Evolutionary conservation across 192 early-diverging fungal species (phyloP).

Genomic region (Coemansia sp.): DNA sequence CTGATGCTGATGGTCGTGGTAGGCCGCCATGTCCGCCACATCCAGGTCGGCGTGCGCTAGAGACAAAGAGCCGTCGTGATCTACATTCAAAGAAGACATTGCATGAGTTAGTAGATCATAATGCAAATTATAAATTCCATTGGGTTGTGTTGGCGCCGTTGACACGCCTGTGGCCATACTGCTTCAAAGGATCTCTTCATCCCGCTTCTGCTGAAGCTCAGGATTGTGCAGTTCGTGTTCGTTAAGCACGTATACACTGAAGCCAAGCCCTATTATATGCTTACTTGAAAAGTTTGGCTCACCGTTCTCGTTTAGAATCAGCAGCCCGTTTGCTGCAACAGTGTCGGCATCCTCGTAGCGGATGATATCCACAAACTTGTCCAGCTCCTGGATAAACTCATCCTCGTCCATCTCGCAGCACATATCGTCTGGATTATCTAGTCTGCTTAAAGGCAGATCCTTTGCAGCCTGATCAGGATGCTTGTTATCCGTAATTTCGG

Average conservation of each 20-base stretch:
- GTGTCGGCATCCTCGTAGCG: slow-evolving; percentile 48
- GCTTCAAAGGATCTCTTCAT: not conserved
- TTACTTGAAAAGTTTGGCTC: slow-evolving; percentile 10
- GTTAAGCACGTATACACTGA: not conserved
- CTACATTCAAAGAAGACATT: not conserved
- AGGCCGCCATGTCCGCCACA: not conserved
- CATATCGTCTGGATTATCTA: slow-evolving; percentile 44
- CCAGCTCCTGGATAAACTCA: slow-evolving; percentile 56
- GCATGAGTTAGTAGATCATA: not conserved
- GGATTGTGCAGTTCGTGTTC: not conserved
- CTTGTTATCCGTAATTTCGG: slow-evolving; percentile 2
- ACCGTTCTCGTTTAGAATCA: slow-evolving; percentile 51
- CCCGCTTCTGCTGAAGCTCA: not conserved
- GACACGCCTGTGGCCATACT: not conserved
- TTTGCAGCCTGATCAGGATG: slow-evolving; percentile 13
- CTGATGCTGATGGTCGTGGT: slow-evolving; percentile 2
- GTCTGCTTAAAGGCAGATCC: slow-evolving; percentile 49
- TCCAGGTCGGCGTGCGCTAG: not conserved
- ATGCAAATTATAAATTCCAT: not conserved
- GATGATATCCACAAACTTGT: slow-evolving; percentile 56
- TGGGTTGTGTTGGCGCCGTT: not conserved
- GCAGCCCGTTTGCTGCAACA: slow-evolving; percentile 41
- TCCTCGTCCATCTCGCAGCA: slow-evolving; percentile 54
- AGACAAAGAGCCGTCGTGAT: not conserved
- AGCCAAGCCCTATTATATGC: not conserved